Evolutionary conservation across 495 filamentous ascomycete species (phyloP).

Genomic region (Sordaria brevicollis): DNA sequence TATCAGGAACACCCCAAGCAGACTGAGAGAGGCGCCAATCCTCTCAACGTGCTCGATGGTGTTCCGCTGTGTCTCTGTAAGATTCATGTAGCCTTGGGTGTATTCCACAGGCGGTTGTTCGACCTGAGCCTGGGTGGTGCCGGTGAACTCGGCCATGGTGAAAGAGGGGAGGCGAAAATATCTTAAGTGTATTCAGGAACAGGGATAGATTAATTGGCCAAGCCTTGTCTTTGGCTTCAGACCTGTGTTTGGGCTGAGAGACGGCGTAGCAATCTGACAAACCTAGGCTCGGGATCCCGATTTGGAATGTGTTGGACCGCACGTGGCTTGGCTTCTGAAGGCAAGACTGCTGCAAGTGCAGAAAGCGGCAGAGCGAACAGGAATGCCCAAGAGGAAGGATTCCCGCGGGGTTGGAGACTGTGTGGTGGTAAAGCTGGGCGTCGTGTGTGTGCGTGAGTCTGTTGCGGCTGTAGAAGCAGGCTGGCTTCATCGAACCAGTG

Average conservation of each 20-base stretch:
- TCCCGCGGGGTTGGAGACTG: not conserved
- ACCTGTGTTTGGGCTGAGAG: not conserved
- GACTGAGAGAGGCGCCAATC: constrained; percentile 46
- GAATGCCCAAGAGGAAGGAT: not conserved
- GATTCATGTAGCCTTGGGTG: constrained; percentile 18
- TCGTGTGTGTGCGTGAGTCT: constrained; percentile 6
- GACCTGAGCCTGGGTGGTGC: not conserved
- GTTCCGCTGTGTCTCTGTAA: constrained; percentile 16
- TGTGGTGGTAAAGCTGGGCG: not conserved
- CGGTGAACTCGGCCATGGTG: not conserved
- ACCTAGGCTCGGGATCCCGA: not conserved
- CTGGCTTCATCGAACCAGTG: not conserved
- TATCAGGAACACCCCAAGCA: constrained; percentile 59
- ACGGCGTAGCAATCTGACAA: not conserved
- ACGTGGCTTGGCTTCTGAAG: not conserved
- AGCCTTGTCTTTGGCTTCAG: not conserved
- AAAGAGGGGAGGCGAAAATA: not conserved
- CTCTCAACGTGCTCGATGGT: constrained; percentile 34
- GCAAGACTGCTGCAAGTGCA: not conserved
- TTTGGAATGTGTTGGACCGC: not conserved
- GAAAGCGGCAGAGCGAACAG: not conserved
- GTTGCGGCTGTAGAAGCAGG: constrained; percentile 6
- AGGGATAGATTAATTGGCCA: constrained; percentile 9
- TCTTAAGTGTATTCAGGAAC: constrained; percentile 4
- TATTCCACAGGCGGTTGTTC: not conserved